A percentile compares a stretch with the other conserved stretches of the same genome.
Evolutionary conservation across 1,284 basidiomycete genomes (phyloP).

Genomic region (Marasmius fiardii): DNA sequence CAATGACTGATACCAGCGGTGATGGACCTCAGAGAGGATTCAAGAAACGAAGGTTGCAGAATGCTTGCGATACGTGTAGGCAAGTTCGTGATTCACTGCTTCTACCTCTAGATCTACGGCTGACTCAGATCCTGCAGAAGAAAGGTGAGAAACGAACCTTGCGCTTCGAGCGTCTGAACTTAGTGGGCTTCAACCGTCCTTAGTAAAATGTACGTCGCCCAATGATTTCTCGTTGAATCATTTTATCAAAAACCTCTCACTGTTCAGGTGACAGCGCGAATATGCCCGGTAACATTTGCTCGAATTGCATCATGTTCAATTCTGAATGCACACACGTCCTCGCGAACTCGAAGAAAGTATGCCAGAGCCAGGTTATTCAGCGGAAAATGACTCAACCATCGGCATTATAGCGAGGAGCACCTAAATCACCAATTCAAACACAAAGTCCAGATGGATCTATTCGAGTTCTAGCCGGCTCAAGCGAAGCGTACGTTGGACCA

Average conservation of each 20-base stretch:
- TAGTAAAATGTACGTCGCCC: slow-evolving; percentile 7
- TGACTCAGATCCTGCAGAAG: neutral
- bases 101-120: neutral
- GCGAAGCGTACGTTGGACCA: too few relatives aligned
- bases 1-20: too few relatives aligned
- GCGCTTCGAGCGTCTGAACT: too few relatives aligned
- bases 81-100: neutral
- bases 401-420: neutral
- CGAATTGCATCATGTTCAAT: slow-evolving; percentile 10
- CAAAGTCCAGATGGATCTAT: neutral
- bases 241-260: neutral
- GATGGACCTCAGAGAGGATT: neutral
- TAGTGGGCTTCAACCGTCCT: too few relatives aligned
- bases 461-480: too few relatives aligned
- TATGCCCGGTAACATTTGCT: slow-evolving; percentile 10
- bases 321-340: slow-evolving; percentile 13
- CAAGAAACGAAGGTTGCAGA: slow-evolving; percentile 8
- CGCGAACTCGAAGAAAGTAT: slow-evolving; percentile 10
- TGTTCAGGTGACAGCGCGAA: slow-evolving; percentile 12
- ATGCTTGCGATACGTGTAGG: slow-evolving; percentile 9
- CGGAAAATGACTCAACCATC: neutral
- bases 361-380: neutral
- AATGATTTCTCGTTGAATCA: neutral
- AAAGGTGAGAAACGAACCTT: neutral
- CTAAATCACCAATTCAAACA: neutral